Evolutionary conservation across 1,139 yeast genomes (phyloP), one percentile per base, ranked within the genome.

Genomic region (Hyphopichia fennica): DNA sequence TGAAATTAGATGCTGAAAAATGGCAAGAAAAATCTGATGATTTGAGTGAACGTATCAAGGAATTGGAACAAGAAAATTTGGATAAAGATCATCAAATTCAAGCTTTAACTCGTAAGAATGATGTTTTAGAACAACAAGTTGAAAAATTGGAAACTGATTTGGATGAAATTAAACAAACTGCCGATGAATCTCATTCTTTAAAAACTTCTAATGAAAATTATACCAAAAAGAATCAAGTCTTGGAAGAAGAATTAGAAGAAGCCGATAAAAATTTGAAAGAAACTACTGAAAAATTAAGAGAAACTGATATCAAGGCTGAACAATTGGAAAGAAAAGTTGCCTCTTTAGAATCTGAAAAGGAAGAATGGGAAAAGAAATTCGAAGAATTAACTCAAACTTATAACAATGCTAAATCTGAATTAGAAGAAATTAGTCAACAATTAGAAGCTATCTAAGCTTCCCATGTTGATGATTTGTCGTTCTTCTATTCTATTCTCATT

Each of bases 1-100:
- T 93, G 69, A 91, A 91, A 73, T 77, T 87, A 60, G 99, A 93
- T 65, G 91, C 96, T 53, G 99, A 95, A 75, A 76, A 86, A 60
- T 95, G 98, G 87, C 96, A 91, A 75, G 96, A 89, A 67, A 88
- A 90, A 76, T 86, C 95, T 49, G 99, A 93, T 60, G 96, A 87
- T 58, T 80, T 88, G 58, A 69, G 82, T 47, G 83, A 78, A 51
- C 84, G 84, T 66, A 82, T 87, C 72, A 93, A 91, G 78, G 86
- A 79, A 60, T 79, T 91, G 65, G 98, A 93, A 69, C 96, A 90
- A 71, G 96, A 90, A 60, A 78, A 79, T 63, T 77, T 87, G 54
- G 93, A 88, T 57, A 91, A 91, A 75, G 99, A 93, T 65, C 93
- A 95, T 75, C 95, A 88, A 67, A 89, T 93, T 66, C 90, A 89